Base-by-base conservation (phyloP, 1,139 yeast species). In the Wickerhamomyces sp. region DNA sequence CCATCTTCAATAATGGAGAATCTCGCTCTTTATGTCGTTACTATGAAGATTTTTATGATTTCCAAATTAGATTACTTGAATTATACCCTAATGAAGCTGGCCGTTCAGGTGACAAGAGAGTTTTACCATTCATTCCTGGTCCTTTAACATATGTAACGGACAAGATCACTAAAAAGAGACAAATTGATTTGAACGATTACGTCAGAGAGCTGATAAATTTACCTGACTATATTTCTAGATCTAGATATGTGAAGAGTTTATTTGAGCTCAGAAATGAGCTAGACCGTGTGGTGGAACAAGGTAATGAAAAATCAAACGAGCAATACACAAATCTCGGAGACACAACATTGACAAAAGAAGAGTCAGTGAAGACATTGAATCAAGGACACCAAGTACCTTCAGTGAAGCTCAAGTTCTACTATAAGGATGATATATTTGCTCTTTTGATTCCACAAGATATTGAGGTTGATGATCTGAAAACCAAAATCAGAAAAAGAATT, bases 11-110 rank as follows among this genome's bases (percentile, higher is more conserved):
- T 28, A 81, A 81, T 56, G 95, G 95, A 9, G 71, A 74, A 42
- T 64, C 66, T 28, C 73, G 97, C 45, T 76, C 80, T 45, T 68
- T 94, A 48, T 89, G 94, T 62, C 75, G 98, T 48, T 90, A 77
- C 63, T 94, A 94, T 62, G 97, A 92, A 60, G 98, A 94, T 64
- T 94, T 94, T 60, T 92, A 90, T 61, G 96, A 92, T 62, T 76
- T 90, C 57, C 98, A 94, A 60, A 92, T 90, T 38, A 78, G 75
- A 47, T 68, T 94, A 37, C 69, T 92, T 41, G 95, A 86, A 54
- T 72, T 82, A 34, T 92, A 86, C 67, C 97, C 97, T 4, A 80
- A 72, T 48, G 98, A 92, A 61, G 96, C 97, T 5, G 97, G 97
- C 6, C 81, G 89, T 51, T 43, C 63, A 15, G 54, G 64, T n/a